Evolutionary conservation across 352 stramenopile genomes (phyloP), one percentile per base, ranked within the genome.

Genomic region (Aphanomyces cochlioides): DNA sequence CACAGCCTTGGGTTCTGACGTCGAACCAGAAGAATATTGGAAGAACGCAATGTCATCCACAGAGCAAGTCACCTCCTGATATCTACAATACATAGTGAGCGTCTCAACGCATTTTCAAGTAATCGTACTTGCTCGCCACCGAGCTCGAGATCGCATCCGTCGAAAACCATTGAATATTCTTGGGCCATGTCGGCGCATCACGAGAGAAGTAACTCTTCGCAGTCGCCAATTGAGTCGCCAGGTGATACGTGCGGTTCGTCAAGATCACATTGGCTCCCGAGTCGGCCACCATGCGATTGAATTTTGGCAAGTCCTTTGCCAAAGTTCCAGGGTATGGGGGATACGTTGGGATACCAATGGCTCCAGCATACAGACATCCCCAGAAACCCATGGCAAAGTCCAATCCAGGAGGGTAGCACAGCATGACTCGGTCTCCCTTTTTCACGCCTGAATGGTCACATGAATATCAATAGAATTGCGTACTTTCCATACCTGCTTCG

Each of bases 381-480:
- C 83, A 93, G 72, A 93, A 93, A 45, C 73, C 83, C 54, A 92
- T 53, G 3, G 83, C 83, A 73, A 92, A 92, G 78, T 92, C 85
- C 10, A 92, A 66, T 0, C 85, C 83, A 2, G 85, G 85, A 10
- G 85, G 85, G 79, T 83, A 92, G 72, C 81, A 90, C 36, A 92
- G 77, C 76, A 91, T 80, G 48, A 92, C 82, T 38, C 83, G 81
- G 74, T 92, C 85, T 47, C 85, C 83, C 58, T 89, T 90, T 3
- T 67, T 40, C 4, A 88, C 75, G 48, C 15, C 58, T 66, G 48
- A 1, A 66, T 10, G 3, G 48, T 28, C 28, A 57, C 43, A 6
- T 56, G 38, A 57, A 13, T 60, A 28, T 28, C 28, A 2, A 28
- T 2, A 28, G 28, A 28, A 0, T 28, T 28, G 2, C 28, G 28